Percentiles rank a stretch among this genome's conserved stretches.
These are phyloP conservation scores for Backusella parvicylindrica DNA, from an alignment of 192 early-diverging fungal genomes.

Conservation along the genomic window DNA sequence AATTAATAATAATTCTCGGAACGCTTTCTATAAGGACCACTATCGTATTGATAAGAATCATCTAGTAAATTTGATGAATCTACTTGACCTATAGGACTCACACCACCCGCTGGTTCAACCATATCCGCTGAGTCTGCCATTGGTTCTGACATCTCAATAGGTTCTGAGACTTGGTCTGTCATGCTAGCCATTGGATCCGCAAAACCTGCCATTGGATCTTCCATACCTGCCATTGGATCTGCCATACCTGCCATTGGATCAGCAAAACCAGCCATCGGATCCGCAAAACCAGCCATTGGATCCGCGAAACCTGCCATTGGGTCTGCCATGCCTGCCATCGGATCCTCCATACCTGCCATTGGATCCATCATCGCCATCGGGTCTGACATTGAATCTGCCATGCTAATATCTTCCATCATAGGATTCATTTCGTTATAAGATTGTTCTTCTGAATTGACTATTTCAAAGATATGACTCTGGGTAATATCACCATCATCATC, in stretches of 20 bases:
- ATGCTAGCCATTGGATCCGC: background rate
- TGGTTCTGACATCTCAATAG: background rate
- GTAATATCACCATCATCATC: background rate
- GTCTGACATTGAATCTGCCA: background rate
- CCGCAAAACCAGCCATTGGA: too few relatives aligned
- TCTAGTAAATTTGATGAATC: background rate
- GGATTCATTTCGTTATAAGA: background rate
- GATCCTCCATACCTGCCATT: background rate
- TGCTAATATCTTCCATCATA: background rate
- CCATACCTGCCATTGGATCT: background rate
- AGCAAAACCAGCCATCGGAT: background rate
- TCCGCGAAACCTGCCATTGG: background rate
- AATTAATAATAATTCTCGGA: background rate
- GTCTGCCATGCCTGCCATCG: background rate
- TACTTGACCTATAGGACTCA: constrained; percentile 2
- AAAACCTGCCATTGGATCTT: background rate
- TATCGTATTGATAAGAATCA: background rate
- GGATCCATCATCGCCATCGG: background rate
- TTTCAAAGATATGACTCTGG: background rate
- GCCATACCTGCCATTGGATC: background rate
- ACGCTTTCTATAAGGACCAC: background rate
- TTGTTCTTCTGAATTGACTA: background rate
- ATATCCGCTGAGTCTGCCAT: background rate
- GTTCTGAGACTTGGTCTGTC: background rate
- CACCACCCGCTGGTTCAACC: background rate